Conservation (phyloP, 495 filamentous ascomycete genomes). For the Cairneyella variabilis region DNA sequence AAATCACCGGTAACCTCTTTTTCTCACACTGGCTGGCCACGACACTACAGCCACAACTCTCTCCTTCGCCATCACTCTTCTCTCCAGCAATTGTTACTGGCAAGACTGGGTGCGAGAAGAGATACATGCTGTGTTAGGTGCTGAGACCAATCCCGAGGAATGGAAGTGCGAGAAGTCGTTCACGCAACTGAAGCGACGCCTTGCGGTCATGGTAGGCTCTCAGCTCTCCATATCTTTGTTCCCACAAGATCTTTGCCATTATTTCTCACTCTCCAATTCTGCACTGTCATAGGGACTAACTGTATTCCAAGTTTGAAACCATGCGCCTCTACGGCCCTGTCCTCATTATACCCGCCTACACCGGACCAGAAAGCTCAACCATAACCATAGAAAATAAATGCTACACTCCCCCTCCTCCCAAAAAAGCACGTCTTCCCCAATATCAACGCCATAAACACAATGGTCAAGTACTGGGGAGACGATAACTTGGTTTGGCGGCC, state of each 20-base stretch:
- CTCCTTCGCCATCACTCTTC: slow-evolving; percentile 42
- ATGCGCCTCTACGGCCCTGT: slow-evolving; percentile 48
- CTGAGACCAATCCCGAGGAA: not conserved
- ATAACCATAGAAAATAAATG: slow-evolving; percentile 22
- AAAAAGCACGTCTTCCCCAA: slow-evolving; percentile 31
- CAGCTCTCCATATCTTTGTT: too few relatives aligned
- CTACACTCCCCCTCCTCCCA: slow-evolving; percentile 28
- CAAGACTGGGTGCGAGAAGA: slow-evolving; percentile 48
- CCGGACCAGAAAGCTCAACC: slow-evolving; percentile 23
- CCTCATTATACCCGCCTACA: slow-evolving; percentile 36
- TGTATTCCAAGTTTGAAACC: slow-evolving; percentile 37
- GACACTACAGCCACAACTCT: slow-evolving; percentile 52
- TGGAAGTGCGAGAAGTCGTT: slow-evolving; percentile 36
- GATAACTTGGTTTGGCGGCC: slow-evolving; percentile 34
- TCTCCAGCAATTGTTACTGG: slow-evolving; percentile 43
- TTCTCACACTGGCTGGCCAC: slow-evolving; percentile 51
- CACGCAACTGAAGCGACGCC: slow-evolving; percentile 37
- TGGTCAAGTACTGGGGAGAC: slow-evolving; percentile 28
- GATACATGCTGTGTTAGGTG: slow-evolving; percentile 25
- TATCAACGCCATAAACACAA: slow-evolving; percentile 21
- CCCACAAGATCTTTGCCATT: too few relatives aligned
- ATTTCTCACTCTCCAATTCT: not conserved
- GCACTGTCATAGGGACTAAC: not conserved
- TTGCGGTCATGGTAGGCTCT: slow-evolving; percentile 46
- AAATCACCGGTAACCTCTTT: slow-evolving; percentile 52